Percentiles rank a stretch among this genome's conserved stretches.
These are phyloP conservation scores for Anthostomella pinea DNA, from an alignment of 2,329 filamentous ascomycete species.

Conservation along the genomic window DNA sequence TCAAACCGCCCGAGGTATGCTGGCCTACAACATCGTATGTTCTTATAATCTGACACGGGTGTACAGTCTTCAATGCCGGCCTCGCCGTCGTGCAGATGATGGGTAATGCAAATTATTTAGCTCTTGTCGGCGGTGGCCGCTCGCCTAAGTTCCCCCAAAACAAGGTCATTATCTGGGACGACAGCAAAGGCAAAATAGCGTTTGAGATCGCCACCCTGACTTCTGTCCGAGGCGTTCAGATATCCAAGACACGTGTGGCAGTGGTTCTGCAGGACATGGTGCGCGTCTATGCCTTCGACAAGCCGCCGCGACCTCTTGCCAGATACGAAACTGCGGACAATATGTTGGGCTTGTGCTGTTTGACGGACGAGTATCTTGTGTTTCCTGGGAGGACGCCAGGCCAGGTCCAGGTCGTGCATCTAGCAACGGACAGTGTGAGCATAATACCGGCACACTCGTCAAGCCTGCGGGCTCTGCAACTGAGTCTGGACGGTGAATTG, in stretches of 20 bases:
- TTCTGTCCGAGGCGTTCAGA: constrained; percentile 73
- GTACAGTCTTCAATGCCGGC: constrained; percentile 65
- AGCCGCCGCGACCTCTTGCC: constrained; percentile 65
- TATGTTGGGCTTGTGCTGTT: constrained; percentile 72
- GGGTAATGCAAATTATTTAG: constrained; percentile 80
- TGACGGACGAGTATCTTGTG: constrained; percentile 70
- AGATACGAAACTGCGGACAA: constrained; percentile 88
- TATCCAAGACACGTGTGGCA: constrained; percentile 73
- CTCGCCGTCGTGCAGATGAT: constrained; percentile 85
- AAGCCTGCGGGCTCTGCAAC: constrained; percentile 70
- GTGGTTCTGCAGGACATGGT: constrained; percentile 81
- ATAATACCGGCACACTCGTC: constrained; percentile 90
- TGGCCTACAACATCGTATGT: neutral
- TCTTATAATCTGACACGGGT: constrained; percentile 8
- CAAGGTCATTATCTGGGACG: constrained; percentile 94
- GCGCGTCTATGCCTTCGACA: constrained; percentile 75
- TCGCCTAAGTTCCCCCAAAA: constrained; percentile 83
- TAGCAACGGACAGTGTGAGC: constrained; percentile 76
- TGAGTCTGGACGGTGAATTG: constrained; percentile 77
- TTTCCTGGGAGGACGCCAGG: constrained; percentile 86
- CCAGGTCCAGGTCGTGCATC: constrained; percentile 83
- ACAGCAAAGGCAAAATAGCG: constrained; percentile 67
- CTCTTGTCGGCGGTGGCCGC: constrained; percentile 83
- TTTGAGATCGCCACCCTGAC: constrained; percentile 80
- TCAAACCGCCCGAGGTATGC: constrained; percentile 50